Conservation (phyloP, 352 stramenopile genomes). For the Halophytophthora batemanensis region DNA sequence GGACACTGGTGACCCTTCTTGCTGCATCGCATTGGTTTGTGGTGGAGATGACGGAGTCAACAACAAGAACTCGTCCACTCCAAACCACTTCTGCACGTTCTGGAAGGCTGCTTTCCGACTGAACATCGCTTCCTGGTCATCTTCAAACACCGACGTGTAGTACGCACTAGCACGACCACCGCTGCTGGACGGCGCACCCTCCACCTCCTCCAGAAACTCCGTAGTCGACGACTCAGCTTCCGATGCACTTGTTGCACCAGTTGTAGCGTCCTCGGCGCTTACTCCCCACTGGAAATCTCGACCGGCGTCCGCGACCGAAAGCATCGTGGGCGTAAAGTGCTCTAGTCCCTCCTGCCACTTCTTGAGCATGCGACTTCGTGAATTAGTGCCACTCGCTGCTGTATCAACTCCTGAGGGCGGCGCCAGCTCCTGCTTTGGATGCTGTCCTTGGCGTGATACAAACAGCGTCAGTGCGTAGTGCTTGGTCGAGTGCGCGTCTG, state of each 20-base stretch:
- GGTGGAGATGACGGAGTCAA: slow-evolving; percentile 31
- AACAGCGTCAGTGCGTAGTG: slow-evolving; percentile 59
- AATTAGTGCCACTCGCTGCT: not conserved
- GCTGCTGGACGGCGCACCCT: not conserved
- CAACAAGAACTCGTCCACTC: slow-evolving; percentile 66
- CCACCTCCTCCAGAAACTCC: slow-evolving; percentile 1
- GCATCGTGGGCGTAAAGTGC: slow-evolving; percentile 82
- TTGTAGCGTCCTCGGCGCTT: not conserved
- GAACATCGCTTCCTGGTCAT: slow-evolving; percentile 21
- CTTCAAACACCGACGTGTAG: slow-evolving; percentile 18
- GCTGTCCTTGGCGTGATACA: slow-evolving; percentile 6
- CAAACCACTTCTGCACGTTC: slow-evolving; percentile 64
- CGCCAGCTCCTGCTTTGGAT: not conserved
- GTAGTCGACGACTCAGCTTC: not conserved
- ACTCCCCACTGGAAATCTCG: slow-evolving; percentile 42
- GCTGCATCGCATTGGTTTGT: slow-evolving; percentile 21
- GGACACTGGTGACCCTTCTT: slow-evolving; percentile 12
- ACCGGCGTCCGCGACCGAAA: slow-evolving; percentile 48
- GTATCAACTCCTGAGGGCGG: not conserved
- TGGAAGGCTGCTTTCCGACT: slow-evolving; percentile 27
- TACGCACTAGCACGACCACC: not conserved
- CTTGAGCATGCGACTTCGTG: slow-evolving; percentile 19
- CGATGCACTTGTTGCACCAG: not conserved
- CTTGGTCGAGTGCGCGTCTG: slow-evolving; percentile 14
- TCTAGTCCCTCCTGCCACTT: slow-evolving; percentile 64